Conservation (phyloP, 148 eudicot species). For the Chenopodium berlandieri region DNA sequence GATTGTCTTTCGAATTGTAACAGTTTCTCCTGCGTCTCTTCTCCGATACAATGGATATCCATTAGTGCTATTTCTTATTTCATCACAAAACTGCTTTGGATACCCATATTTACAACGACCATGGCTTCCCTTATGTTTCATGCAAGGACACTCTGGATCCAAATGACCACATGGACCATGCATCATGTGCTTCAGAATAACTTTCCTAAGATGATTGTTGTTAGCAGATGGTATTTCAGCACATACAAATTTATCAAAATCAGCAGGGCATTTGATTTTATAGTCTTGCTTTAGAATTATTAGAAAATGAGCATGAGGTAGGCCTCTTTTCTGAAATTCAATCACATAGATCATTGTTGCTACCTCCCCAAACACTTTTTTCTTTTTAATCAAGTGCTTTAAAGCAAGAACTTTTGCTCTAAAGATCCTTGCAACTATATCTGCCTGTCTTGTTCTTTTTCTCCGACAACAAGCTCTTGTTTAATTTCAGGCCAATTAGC, state of each 20-base stretch:
- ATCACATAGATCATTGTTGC: background rate
- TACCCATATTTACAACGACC: too few relatives aligned
- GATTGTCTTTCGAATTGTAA: too few relatives aligned
- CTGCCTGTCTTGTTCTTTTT: background rate
- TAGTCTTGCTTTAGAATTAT: background rate
- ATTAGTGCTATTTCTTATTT: too few relatives aligned
- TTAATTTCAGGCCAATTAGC: background rate
- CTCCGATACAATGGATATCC: too few relatives aligned
- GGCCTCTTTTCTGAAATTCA: slow-evolving; percentile 2
- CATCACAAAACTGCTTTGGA: too few relatives aligned
- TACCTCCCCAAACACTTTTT: background rate
- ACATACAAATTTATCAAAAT: background rate
- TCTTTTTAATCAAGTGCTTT: background rate
- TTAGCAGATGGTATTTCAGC: background rate
- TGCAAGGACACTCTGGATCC: too few relatives aligned
- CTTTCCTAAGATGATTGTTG: background rate
- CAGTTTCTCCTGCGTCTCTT: too few relatives aligned
- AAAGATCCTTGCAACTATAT: background rate
- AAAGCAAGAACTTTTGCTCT: background rate
- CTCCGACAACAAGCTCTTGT: background rate
- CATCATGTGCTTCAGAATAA: background rate
- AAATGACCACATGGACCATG: slow-evolving; percentile 9
- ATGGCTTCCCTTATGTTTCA: too few relatives aligned
- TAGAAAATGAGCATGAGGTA: slow-evolving; percentile 8
- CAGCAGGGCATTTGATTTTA: background rate